phyloP scores from a whole-genome alignment of 176 grass and related monocot genomes.

The Juncus effusus region DNA sequence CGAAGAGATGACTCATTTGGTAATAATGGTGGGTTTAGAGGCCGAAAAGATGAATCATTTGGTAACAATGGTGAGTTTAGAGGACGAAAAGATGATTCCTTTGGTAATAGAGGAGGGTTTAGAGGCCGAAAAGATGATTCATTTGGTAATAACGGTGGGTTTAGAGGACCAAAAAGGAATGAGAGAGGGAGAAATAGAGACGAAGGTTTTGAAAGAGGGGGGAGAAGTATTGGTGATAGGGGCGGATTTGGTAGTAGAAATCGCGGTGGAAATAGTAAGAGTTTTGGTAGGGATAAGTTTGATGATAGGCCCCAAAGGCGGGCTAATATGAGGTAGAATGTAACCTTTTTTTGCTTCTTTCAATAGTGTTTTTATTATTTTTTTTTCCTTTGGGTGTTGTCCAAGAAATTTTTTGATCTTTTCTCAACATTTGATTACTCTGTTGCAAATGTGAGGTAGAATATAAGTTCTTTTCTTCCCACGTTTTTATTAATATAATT shows the following conservation, averaged over 20 bases:
- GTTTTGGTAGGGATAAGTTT: constrained; percentile 22
- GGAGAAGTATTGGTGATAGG: constrained; percentile 1
- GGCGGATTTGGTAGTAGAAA: constrained; percentile 15
- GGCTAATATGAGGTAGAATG: constrained; percentile 35
- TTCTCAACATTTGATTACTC: too few relatives aligned
- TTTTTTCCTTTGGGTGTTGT: too few relatives aligned
- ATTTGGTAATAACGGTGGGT: constrained; percentile 33
- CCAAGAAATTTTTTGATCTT: too few relatives aligned
- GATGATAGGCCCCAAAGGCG: constrained; percentile 14
- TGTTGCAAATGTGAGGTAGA: too few relatives aligned
- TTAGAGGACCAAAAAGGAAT: constrained; percentile 45
- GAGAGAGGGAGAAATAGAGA: constrained; percentile 27
- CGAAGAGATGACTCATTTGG: constrained; percentile 21
- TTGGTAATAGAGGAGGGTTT: not conserved
- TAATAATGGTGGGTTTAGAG: constrained; percentile 21
- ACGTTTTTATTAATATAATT: too few relatives aligned
- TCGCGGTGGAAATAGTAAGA: constrained; percentile 10
- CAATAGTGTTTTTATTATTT: not conserved
- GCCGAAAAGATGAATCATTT: constrained; percentile 20
- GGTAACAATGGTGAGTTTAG: constrained; percentile 22
- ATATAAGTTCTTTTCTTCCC: too few relatives aligned
- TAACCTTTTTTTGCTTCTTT: not conserved
- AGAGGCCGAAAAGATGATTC: constrained; percentile 20
- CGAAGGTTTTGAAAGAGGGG: not conserved
- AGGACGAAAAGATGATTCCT: constrained; percentile 27